A percentile compares a stretch with the other conserved stretches of the same genome.
phyloP scores from a whole-genome alignment of 2,329 filamentous ascomycete species.

The Diplodia seriata region DNA sequence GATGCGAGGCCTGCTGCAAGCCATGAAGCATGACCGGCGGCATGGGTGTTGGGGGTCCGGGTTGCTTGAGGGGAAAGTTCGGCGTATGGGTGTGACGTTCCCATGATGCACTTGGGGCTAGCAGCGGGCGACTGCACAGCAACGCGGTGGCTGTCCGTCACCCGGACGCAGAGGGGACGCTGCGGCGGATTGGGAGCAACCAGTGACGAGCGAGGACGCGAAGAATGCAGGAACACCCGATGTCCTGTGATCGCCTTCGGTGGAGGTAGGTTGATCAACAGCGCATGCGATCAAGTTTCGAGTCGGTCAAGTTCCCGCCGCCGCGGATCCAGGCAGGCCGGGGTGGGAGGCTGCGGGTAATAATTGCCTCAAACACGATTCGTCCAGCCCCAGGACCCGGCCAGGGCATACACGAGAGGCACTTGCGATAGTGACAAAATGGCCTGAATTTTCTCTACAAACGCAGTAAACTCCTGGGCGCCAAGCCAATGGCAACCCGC shows the following conservation, averaged over 20 bases:
- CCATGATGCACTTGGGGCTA: slow-evolving; percentile 15
- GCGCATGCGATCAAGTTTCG: slow-evolving; percentile 21
- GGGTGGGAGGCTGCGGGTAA: neutral
- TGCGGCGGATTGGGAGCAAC: neutral
- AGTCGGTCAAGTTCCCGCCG: slow-evolving; percentile 25
- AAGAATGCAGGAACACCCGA: slow-evolving; percentile 26
- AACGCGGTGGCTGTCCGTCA: neutral
- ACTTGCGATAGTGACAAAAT: neutral
- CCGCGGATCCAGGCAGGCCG: neutral
- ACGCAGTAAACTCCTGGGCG: slow-evolving; percentile 22
- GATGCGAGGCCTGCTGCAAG: slow-evolving; percentile 12
- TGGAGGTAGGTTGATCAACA: slow-evolving; percentile 28
- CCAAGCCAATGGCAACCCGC: neutral
- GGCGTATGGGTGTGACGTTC: slow-evolving; percentile 13
- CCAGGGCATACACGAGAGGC: neutral
- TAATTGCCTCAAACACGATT: neutral
- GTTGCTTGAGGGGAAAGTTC: slow-evolving; percentile 18
- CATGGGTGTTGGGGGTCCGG: slow-evolving; percentile 15
- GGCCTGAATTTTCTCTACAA: slow-evolving; percentile 21
- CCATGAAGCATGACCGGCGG: slow-evolving; percentile 5
- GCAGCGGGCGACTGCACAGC: neutral
- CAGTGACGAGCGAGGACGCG: slow-evolving; percentile 7
- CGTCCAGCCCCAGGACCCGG: neutral
- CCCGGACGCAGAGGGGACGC: neutral
- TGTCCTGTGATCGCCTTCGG: slow-evolving; percentile 21